Evolutionary conservation across 805 yeast genomes (phyloP).

Genomic region (Diddensiella transvaalensis): DNA sequence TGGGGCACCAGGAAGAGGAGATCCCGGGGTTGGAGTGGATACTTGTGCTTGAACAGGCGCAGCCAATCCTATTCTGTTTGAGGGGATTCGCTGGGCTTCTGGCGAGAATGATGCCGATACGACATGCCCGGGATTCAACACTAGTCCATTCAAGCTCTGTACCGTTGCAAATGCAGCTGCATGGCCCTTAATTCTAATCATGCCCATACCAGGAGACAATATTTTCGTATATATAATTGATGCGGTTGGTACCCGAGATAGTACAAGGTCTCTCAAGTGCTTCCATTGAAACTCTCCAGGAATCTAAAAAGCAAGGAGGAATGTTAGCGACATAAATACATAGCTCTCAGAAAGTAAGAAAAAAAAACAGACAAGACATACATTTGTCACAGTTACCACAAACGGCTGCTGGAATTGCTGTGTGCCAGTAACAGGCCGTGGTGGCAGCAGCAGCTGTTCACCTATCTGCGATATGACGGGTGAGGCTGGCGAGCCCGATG

Average conservation of each 20-base stretch:
- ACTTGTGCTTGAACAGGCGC: too few species aligned
- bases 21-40: background rate
- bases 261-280: slow-evolving; percentile 16
- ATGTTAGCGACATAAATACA: background rate
- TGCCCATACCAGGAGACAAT: slow-evolving; percentile 17
- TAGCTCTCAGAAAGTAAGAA: too few species aligned
- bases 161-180: slow-evolving; percentile 13
- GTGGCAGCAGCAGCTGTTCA: background rate
- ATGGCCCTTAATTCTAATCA: slow-evolving; percentile 17
- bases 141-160: slow-evolving; percentile 16
- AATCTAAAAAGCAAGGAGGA: slow-evolving; percentile 2
- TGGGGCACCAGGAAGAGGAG: background rate
- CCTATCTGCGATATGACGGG: background rate
- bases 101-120: slow-evolving; percentile 12
- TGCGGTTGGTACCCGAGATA: slow-evolving; percentile 11
- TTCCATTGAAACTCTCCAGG: slow-evolving; percentile 34
- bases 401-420: background rate
- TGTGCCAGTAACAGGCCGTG: too few species aligned
- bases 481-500: background rate
- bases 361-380: too few species aligned
- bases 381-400: slow-evolving; percentile 11
- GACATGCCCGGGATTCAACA: slow-evolving; percentile 8
- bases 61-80: slow-evolving; percentile 1
- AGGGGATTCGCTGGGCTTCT: background rate
- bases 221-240: slow-evolving; percentile 19